Conservation (phyloP, 768 basidiomycete species). For the Tulasnella sp. region DNA sequence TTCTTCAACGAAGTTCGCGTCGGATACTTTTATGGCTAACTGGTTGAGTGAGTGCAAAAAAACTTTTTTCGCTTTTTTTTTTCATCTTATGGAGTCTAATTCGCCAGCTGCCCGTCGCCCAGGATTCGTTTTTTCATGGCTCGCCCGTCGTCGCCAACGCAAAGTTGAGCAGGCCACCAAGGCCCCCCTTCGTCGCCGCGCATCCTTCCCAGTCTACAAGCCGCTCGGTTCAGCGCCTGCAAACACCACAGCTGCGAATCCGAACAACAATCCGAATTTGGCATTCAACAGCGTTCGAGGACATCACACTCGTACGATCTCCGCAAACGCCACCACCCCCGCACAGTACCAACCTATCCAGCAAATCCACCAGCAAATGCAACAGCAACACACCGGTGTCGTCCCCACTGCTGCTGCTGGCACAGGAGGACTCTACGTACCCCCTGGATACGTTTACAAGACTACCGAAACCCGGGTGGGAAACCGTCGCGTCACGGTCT, state of each 20-base stretch:
- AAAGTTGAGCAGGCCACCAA: not conserved
- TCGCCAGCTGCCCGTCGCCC: not conserved
- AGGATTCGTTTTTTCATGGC: conserved; percentile 18
- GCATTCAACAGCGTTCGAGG: not conserved
- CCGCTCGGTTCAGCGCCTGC: not conserved
- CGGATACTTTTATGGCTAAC: conserved; percentile 16
- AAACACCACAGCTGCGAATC: not conserved
- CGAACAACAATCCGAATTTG: not conserved
- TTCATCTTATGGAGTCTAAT: not conserved
- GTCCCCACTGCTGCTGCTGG: too few species aligned
- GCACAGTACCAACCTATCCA: not conserved
- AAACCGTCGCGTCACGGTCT: conserved; percentile 18
- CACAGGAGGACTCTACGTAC: not conserved
- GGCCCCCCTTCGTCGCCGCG: conserved; percentile 7
- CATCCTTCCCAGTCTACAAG: not conserved
- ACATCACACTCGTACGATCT: not conserved
- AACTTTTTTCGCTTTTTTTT: not conserved
- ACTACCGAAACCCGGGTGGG: not conserved
- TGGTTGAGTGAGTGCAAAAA: conserved; percentile 19
- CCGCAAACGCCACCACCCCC: not conserved
- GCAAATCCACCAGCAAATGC: conserved; percentile 7
- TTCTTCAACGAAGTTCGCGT: conserved; percentile 5
- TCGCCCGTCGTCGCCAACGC: conserved; percentile 17
- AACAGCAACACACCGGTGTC: not conserved
- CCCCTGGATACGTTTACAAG: conserved; percentile 14